Evolutionary conservation across 495 filamentous ascomycete genomes (phyloP).

Genomic region (Aspergillus asperescens): DNA sequence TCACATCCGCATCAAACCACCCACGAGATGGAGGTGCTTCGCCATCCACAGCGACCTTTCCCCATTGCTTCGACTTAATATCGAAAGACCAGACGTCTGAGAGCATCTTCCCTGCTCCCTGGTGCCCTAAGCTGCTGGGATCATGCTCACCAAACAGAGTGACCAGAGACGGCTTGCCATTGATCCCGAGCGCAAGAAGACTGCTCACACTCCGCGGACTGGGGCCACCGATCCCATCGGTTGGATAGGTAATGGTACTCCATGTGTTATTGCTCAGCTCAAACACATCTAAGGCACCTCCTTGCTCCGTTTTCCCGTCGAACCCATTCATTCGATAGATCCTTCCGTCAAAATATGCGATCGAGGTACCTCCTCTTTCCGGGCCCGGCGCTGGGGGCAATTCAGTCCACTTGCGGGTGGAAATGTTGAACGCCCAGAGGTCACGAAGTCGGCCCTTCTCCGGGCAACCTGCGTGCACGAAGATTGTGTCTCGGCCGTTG

Average conservation of each 20-base stretch:
- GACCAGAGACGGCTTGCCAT: conserved; percentile 54
- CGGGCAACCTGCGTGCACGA: conserved; percentile 67
- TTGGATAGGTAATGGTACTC: conserved; percentile 40
- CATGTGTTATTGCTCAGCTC: conserved; percentile 32
- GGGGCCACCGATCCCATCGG: conserved; percentile 38
- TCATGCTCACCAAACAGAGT: conserved; percentile 64
- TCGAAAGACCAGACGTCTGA: conserved; percentile 72
- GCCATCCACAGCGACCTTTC: conserved; percentile 37
- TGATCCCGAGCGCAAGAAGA: conserved; percentile 43
- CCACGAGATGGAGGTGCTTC: conserved; percentile 37
- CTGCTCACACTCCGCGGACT: conserved; percentile 42
- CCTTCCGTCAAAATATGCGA: conserved; percentile 51
- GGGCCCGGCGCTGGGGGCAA: conserved; percentile 56
- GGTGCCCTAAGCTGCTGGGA: conserved; percentile 56
- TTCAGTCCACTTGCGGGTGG: conserved; percentile 53
- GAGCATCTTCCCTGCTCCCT: conserved; percentile 63
- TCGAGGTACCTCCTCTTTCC: conserved; percentile 56
- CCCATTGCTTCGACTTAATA: conserved; percentile 49
- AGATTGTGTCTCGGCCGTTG: conserved; percentile 51
- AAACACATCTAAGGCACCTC: conserved; percentile 59
- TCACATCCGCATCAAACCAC: conserved; percentile 43
- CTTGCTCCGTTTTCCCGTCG: conserved; percentile 58
- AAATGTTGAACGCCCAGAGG: conserved; percentile 67
- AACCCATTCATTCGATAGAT: conserved; percentile 73
- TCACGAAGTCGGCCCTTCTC: conserved; percentile 54